Percentiles rank a stretch among this genome's conserved stretches.
Conservation (phyloP, 345 rosid genomes). For the Draba incana region DNA sequence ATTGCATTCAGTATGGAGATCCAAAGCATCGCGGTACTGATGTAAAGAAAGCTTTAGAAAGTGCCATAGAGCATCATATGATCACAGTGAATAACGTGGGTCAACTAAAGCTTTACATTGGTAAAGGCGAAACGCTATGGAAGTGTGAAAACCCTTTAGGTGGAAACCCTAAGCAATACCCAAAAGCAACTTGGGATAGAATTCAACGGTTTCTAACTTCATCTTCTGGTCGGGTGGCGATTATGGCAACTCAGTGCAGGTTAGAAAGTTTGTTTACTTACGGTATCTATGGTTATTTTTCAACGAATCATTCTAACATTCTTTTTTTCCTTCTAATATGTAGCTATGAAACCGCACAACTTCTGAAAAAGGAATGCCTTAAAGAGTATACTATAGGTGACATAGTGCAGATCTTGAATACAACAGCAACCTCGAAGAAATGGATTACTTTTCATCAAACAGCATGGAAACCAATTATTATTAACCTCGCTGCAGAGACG, state of each 20-base stretch:
- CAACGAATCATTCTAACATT: constrained; percentile 1
- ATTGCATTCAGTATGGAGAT: constrained; percentile 79
- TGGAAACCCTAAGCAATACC: constrained; percentile 56
- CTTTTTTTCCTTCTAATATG: not conserved
- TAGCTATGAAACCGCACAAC: constrained; percentile 83
- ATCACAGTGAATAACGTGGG: constrained; percentile 57
- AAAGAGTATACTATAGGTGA: constrained; percentile 66
- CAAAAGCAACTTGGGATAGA: constrained; percentile 67
- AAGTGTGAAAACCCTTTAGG: constrained; percentile 74
- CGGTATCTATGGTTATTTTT: not conserved
- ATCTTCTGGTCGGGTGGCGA: constrained; percentile 53
- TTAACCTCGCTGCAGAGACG: constrained; percentile 48
- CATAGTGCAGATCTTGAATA: constrained; percentile 67
- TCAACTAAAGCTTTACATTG: constrained; percentile 61
- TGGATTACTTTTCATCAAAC: constrained; percentile 70
- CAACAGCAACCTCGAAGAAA: constrained; percentile 56
- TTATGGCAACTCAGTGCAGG: constrained; percentile 75
- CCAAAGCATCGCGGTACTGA: constrained; percentile 62
- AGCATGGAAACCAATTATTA: constrained; percentile 79
- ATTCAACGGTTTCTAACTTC: constrained; percentile 62
- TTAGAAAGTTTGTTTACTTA: constrained; percentile 29
- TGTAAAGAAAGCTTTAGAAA: constrained; percentile 68
- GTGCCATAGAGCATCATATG: constrained; percentile 71
- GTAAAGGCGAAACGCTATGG: constrained; percentile 72
- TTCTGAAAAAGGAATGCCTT: constrained; percentile 61